Evolutionary conservation across 352 stramenopile genomes (phyloP).

Genomic region (Stramenopiles sp.): DNA sequence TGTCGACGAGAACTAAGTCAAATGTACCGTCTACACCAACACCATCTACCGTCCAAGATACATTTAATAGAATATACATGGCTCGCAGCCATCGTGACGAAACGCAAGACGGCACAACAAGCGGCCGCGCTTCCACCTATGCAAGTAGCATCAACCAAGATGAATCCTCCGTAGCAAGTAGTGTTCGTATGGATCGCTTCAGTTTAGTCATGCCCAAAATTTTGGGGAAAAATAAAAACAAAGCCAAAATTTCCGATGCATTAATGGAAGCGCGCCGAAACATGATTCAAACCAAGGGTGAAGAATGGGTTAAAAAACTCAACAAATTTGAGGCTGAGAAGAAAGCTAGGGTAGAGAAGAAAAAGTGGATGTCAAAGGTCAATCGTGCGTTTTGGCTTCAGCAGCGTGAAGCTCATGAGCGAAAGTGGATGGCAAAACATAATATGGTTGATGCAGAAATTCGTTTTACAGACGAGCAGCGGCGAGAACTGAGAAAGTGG

Average conservation of each 20-base stretch:
- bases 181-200: not conserved
- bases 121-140: not conserved
- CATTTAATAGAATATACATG: not conserved
- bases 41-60: not conserved
- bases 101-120: not conserved
- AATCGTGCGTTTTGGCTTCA: constrained; percentile 7
- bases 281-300: constrained; percentile 2
- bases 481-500: constrained; percentile 35
- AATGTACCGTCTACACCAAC: too few species aligned
- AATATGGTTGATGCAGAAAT: constrained; percentile 13
- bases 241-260: not conserved
- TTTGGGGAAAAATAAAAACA: not conserved
- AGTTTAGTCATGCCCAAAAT: not conserved
- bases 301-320: constrained; percentile 10
- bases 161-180: not conserved
- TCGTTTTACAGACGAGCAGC: constrained; percentile 1
- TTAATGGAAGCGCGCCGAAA: not conserved
- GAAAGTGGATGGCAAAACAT: constrained; percentile 12
- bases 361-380: constrained; percentile 2
- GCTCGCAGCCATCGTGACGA: not conserved
- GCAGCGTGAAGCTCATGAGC: not conserved
- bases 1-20: not conserved
- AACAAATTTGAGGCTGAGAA: not conserved
- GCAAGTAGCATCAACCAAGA: not conserved
- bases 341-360: not conserved